Conservation (phyloP, 805 yeast species). For the Ogataea glucozyma region DNA sequence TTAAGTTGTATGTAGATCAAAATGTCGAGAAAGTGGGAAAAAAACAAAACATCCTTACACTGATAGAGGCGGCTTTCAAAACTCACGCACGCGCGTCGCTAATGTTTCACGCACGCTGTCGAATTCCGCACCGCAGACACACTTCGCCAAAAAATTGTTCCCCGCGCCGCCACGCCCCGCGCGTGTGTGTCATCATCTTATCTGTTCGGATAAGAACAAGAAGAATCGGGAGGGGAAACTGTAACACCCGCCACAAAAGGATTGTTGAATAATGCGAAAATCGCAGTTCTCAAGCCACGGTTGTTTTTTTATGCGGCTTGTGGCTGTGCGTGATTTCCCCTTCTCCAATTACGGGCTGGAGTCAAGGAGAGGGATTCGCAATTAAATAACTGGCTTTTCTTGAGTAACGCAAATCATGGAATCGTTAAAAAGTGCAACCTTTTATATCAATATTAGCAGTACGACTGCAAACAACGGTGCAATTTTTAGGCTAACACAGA, state of each 20-base stretch:
- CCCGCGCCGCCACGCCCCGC: slow-evolving; percentile 7
- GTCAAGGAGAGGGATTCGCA: neutral
- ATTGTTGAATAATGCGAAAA: neutral
- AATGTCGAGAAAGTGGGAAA: too few relatives aligned
- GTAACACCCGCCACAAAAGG: neutral
- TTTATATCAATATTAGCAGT: too few relatives aligned
- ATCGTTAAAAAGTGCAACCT: too few relatives aligned
- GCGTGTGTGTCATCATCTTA: neutral
- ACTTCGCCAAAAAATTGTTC: neutral
- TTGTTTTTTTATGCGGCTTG: neutral
- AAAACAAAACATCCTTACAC: neutral
- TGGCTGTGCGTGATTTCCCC: slow-evolving; percentile 5
- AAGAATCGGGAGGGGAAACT: neutral
- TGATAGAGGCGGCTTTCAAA: too few relatives aligned
- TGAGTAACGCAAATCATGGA: too few relatives aligned
- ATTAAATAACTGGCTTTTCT: too few relatives aligned
- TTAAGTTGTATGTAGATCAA: too few relatives aligned
- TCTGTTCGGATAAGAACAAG: slow-evolving; percentile 2
- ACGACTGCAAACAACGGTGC: too few relatives aligned
- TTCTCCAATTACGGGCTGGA: neutral
- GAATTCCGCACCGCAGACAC: too few relatives aligned
- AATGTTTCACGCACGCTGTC: too few relatives aligned
- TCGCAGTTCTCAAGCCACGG: neutral
- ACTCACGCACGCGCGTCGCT: too few relatives aligned
- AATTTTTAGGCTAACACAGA: too few relatives aligned